Evolutionary conservation across 2,329 filamentous ascomycete genomes (phyloP).

Genomic region (Neonectria magnoliae): DNA sequence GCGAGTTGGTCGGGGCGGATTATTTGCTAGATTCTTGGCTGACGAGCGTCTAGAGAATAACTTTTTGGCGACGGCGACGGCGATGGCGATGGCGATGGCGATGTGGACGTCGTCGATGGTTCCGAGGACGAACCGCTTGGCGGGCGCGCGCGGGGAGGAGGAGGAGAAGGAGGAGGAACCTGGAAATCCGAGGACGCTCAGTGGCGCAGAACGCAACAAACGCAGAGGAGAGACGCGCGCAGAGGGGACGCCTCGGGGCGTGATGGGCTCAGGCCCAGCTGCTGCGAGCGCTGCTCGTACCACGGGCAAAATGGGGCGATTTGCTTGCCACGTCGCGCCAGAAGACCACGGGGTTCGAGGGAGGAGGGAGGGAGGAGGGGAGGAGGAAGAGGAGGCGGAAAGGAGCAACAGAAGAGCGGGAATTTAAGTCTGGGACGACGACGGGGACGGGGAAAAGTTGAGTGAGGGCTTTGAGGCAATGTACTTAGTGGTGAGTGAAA

Average conservation of each 20-base stretch:
- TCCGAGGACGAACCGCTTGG: conserved; percentile 7
- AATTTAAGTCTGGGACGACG: conserved; percentile 40
- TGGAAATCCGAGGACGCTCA: conserved; percentile 28
- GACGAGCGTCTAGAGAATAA: background rate
- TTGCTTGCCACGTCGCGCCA: conserved; percentile 31
- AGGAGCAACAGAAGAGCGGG: conserved; percentile 37
- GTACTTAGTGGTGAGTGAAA: conserved; percentile 25
- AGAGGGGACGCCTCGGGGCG: conserved; percentile 36
- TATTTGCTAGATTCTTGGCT: background rate
- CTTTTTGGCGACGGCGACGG: no score
- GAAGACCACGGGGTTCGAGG: conserved; percentile 26
- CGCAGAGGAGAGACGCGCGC: background rate
- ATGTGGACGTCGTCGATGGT: conserved; percentile 7
- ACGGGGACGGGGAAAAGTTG: conserved; percentile 33
- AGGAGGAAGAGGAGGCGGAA: conserved; percentile 9
- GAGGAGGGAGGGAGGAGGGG: conserved; percentile 17
- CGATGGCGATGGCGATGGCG: no score
- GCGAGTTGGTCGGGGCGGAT: background rate
- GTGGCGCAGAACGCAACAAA: conserved; percentile 24
- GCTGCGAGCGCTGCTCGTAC: conserved; percentile 25
- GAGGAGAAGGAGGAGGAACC: background rate
- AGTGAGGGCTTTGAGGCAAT: conserved; percentile 42
- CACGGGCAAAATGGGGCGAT: conserved; percentile 29
- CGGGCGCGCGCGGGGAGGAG: no score
- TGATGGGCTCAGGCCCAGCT: conserved; percentile 37